phyloP scores from a whole-genome alignment of 2,329 filamentous ascomycete species.

The Calycina herbarum region DNA sequence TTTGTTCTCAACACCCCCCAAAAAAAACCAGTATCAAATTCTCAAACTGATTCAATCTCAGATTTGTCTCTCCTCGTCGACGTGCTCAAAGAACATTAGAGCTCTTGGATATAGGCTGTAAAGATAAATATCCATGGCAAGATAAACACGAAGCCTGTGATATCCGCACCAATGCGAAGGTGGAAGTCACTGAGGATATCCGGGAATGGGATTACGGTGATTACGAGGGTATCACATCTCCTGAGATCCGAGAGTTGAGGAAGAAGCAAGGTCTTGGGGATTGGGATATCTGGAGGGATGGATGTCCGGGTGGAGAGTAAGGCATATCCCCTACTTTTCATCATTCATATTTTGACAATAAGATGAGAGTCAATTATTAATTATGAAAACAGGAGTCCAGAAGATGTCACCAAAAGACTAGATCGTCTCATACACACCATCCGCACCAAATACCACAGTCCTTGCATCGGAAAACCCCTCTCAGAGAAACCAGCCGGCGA shows the following conservation, averaged over 20 bases:
- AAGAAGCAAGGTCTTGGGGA: slow-evolving; percentile 54
- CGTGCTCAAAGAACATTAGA: slow-evolving; percentile 90
- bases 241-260: slow-evolving; percentile 62
- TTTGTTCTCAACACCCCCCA: slow-evolving; percentile 38
- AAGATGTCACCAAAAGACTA: slow-evolving; percentile 69
- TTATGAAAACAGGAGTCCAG: slow-evolving; percentile 40
- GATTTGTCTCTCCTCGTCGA: slow-evolving; percentile 82
- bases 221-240: slow-evolving; percentile 78
- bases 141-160: slow-evolving; percentile 18
- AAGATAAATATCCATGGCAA: slow-evolving; percentile 71
- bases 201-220: slow-evolving; percentile 76
- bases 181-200: slow-evolving; percentile 71
- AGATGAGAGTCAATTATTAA: not conserved
- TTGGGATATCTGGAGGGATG: slow-evolving; percentile 91
- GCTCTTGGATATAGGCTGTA: slow-evolving; percentile 73
- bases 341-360: too few species aligned
- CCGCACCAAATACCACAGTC: slow-evolving; percentile 58
- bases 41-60: slow-evolving; percentile 33
- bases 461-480: slow-evolving; percentile 56
- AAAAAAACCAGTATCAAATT: not conserved
- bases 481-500: slow-evolving; percentile 48
- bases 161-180: slow-evolving; percentile 55
- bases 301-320: slow-evolving; percentile 81
- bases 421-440: slow-evolving; percentile 78
- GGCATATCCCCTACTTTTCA: slow-evolving; percentile 36